Evolutionary conservation across 495 filamentous ascomycete species (phyloP).

Genomic region (Xylaria sp.): DNA sequence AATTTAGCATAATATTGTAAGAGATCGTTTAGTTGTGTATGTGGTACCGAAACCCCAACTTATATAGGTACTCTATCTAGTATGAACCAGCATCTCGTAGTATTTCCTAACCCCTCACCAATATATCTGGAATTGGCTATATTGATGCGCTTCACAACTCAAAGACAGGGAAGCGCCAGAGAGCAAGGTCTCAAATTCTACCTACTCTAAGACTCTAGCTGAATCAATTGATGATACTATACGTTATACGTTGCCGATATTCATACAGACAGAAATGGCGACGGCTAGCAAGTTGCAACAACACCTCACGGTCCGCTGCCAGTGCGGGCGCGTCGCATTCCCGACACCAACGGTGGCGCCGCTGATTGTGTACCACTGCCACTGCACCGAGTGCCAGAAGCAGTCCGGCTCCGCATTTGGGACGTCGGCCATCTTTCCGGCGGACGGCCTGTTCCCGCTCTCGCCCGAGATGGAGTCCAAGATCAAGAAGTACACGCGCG

Average conservation of each 20-base stretch:
- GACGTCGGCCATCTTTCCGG: slow-evolving; percentile 56
- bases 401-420: slow-evolving; percentile 66
- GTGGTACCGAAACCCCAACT: too few species aligned
- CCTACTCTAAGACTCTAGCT: too few species aligned
- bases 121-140: too few species aligned
- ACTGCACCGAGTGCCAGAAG: slow-evolving; percentile 66
- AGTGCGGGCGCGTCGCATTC: slow-evolving; percentile 60
- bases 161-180: too few species aligned
- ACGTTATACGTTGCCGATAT: not conserved
- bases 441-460: slow-evolving; percentile 57
- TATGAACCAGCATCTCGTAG: too few species aligned
- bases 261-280: not conserved
- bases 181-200: too few species aligned
- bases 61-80: too few species aligned
- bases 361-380: slow-evolving; percentile 60
- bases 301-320: slow-evolving; percentile 51
- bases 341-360: slow-evolving; percentile 50
- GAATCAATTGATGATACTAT: not conserved
- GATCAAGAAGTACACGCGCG: slow-evolving; percentile 48
- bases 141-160: too few species aligned
- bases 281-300: not conserved
- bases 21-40: too few species aligned
- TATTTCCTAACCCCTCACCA: too few species aligned
- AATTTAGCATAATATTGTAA: too few species aligned
- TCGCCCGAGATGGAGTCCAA: slow-evolving; percentile 39